Base-by-base conservation (phyloP, 177 flowering plant genomes). In the Vitis hybrid region DNA sequence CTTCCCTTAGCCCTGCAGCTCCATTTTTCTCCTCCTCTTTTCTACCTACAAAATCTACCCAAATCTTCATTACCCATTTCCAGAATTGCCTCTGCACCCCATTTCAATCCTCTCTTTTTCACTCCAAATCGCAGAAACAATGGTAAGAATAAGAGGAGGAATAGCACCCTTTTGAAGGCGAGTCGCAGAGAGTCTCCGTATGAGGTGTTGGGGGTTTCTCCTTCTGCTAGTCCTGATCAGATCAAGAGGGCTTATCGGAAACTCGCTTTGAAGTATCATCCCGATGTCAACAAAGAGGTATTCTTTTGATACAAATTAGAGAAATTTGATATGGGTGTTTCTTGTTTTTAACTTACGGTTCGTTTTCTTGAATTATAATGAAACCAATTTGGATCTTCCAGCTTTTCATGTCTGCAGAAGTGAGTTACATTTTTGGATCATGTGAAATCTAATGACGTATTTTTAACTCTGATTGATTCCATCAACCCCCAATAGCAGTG, bases 251-350 rank as follows among this genome's bases (percentile, higher is more conserved):
- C 97, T 70, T 95, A 95, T 72, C 76, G 99, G 63, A 95, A 88
- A 77, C 88, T 95, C 62, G 99, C 99, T 75, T 82, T 95, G 18
- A 95, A 91, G 77, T 90, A 81, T 76, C 99, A 95, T 72, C 99
- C 98, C 6, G 99, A 95, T 82, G 98, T 93, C 60, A 95, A 95
- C 67, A 95, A 91, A 71, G 87, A 89, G 97, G 97, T 93, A 70
- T 18, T 56, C 65, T 5, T 9, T 10, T 13, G 1, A 40, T 40
- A 1, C 45, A 40, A 40, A 40, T 40, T 40, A 40, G 45, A 40
- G 45, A 40, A 40, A 18, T 18, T 52, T 61, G 60, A 1, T 15
- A 10, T 67, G 51, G 15, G 10, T 40, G 8, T 40, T 61, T 56
- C 26, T 50, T 54, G 1, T 13, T 60, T 56, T 62, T 13, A 15